A percentile compares a stretch with the other conserved stretches of the same genome.
phyloP scores from a whole-genome alignment of 495 filamentous ascomycete genomes.

The Talaromyces nanjingensis region DNA sequence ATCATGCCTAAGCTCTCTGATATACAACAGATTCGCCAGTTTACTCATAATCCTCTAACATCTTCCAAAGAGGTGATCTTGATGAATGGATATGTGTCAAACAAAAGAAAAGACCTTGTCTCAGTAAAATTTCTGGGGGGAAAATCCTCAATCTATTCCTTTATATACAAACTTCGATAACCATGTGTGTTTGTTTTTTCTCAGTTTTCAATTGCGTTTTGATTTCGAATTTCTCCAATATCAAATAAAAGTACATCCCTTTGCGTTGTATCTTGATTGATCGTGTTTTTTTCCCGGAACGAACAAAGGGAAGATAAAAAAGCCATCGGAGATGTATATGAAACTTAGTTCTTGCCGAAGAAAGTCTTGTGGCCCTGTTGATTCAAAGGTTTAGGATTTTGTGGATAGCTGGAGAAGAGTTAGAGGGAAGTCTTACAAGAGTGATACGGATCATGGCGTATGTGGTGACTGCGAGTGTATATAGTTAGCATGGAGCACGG shows the following conservation, averaged over 20 bases:
- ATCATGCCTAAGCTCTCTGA: too few relatives aligned
- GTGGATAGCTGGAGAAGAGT: not conserved
- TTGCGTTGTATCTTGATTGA: constrained; percentile 12
- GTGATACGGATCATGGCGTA: constrained; percentile 52
- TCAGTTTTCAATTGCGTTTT: not conserved
- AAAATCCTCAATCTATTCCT: not conserved
- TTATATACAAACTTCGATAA: constrained; percentile 42
- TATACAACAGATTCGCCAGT: too few relatives aligned
- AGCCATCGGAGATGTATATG: constrained; percentile 10
- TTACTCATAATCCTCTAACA: too few relatives aligned
- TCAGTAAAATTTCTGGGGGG: not conserved
- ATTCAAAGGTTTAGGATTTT: constrained; percentile 5
- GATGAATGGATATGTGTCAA: not conserved
- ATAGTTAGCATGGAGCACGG: constrained; percentile 17
- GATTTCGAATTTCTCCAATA: constrained; percentile 1
- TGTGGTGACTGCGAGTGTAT: constrained; percentile 36
- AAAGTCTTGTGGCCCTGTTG: constrained; percentile 79
- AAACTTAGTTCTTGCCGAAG: constrained; percentile 59
- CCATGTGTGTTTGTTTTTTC: constrained; percentile 23
- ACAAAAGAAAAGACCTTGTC: constrained; percentile 1
- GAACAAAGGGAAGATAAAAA: constrained; percentile 13
- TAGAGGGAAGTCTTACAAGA: constrained; percentile 31
- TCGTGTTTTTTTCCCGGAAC: constrained; percentile 11
- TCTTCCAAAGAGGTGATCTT: too few relatives aligned
- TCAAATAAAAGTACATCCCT: too few relatives aligned